Conservation (phyloP, 192 early-diverging fungal genomes). For the Coemansia javaensis region DNA sequence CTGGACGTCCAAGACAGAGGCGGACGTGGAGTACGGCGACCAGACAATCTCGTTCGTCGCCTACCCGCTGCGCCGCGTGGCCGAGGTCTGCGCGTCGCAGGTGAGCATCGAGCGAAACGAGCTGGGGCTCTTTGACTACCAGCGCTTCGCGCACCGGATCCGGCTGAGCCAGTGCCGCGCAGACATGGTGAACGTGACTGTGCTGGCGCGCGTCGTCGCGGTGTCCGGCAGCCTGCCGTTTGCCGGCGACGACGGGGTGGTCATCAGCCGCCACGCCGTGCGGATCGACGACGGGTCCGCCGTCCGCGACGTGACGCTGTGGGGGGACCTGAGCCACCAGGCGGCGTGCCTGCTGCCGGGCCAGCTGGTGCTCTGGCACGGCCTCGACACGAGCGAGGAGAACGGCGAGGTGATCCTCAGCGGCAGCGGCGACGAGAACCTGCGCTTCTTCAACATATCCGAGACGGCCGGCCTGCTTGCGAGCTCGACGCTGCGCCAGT, state of each 20-base stretch:
- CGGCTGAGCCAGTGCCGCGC: conserved; percentile 21
- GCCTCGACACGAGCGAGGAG: conserved; percentile 18
- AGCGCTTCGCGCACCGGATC: conserved; percentile 21
- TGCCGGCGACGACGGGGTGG: neutral
- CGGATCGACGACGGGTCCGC: conserved; percentile 33
- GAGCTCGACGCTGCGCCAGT: conserved; percentile 26
- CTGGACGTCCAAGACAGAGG: neutral
- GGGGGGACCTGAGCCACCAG: conserved; percentile 29
- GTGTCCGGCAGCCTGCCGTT: conserved; percentile 38
- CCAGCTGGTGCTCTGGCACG: conserved; percentile 32
- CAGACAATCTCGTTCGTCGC: conserved; percentile 42
- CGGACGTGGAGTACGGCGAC: conserved; percentile 23
- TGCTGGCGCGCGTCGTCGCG: conserved; percentile 33
- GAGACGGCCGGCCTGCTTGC: conserved; percentile 15
- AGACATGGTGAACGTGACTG: conserved; percentile 27
- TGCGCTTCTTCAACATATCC: conserved; percentile 23
- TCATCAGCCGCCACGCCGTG: conserved; percentile 25
- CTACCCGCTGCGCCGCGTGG: neutral
- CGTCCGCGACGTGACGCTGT: conserved; percentile 36
- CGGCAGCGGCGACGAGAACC: conserved; percentile 17
- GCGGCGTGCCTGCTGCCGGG: conserved; percentile 28
- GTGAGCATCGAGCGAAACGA: conserved; percentile 25
- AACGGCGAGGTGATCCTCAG: conserved; percentile 29
- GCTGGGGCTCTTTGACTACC: conserved; percentile 32
- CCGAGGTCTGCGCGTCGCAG: conserved; percentile 7